phyloP scores from a whole-genome alignment of 2,329 filamentous ascomycete genomes.

The Alternaria dauci region DNA sequence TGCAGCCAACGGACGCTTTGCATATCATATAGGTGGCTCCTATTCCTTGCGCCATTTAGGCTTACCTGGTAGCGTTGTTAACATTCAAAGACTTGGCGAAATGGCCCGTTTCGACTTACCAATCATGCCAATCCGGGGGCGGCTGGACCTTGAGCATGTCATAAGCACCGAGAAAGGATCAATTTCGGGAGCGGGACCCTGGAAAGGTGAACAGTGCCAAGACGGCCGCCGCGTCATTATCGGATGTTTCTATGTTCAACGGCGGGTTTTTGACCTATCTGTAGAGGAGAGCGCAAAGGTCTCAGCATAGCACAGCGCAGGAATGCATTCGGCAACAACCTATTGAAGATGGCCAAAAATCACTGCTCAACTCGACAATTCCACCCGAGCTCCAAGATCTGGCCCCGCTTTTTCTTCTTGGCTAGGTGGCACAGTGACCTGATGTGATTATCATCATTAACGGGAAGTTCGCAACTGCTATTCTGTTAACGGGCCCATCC shows the following conservation, averaged over 20 bases:
- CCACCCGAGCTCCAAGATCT: background rate
- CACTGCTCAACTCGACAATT: constrained; percentile 7
- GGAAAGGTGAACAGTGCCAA: background rate
- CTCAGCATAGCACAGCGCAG: background rate
- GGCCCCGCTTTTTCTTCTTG: constrained; percentile 10
- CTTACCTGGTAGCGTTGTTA: background rate
- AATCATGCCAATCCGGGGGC: background rate
- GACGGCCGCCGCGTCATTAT: background rate
- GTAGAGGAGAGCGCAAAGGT: background rate
- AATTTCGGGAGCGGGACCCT: background rate
- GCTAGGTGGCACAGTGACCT: constrained; percentile 8
- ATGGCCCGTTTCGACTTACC: background rate
- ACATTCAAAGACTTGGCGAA: background rate
- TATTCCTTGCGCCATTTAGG: background rate
- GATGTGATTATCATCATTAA: background rate
- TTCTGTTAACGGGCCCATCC: background rate
- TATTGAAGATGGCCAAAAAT: background rate
- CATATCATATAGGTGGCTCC: background rate
- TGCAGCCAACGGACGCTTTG: background rate
- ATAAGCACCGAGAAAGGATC: constrained; percentile 5
- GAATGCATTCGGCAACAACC: background rate
- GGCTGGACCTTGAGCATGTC: background rate
- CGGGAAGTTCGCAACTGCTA: background rate
- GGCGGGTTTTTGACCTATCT: background rate
- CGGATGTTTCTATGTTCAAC: background rate